Percentiles rank a stretch among this genome's conserved stretches.
Evolutionary conservation across 345 rosid genomes (phyloP).

Genomic region (Erucastrum elatum): DNA sequence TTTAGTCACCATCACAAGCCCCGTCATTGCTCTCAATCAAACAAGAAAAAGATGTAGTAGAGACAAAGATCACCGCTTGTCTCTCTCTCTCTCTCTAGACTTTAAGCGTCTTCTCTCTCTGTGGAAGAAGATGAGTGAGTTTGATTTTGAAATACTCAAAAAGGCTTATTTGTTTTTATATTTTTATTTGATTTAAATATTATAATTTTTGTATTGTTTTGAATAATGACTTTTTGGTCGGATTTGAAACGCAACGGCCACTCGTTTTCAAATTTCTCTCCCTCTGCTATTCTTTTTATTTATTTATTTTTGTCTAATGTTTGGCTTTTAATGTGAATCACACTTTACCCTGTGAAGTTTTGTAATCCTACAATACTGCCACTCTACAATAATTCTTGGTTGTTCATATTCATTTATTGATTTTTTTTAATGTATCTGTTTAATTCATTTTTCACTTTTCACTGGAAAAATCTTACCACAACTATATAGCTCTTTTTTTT

Average conservation of each 20-base stretch:
- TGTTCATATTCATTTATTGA: not conserved
- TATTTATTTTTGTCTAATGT: not conserved
- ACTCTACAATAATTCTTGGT: not conserved
- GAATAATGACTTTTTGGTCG: conserved; percentile 46
- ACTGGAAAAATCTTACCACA: not conserved
- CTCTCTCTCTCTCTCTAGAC: conserved; percentile 7
- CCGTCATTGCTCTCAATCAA: conserved; percentile 52
- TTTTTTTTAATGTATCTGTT: no score
- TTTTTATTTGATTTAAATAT: not conserved
- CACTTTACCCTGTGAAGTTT: conserved; percentile 22
- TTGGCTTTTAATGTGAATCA: conserved; percentile 25
- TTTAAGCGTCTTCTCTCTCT: conserved; percentile 25
- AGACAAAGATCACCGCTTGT: conserved; percentile 16
- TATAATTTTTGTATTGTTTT: conserved; percentile 12
- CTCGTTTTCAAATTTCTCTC: conserved; percentile 57
- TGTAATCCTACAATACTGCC: conserved; percentile 16
- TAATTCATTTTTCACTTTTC: not conserved
- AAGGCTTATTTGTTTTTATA: conserved; percentile 17
- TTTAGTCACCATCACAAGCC: conserved; percentile 81
- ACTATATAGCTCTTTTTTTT: no score
- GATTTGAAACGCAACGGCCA: conserved; percentile 68
- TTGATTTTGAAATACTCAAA: conserved; percentile 38
- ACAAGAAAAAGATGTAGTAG: conserved; percentile 9
- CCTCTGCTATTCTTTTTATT: conserved; percentile 25
- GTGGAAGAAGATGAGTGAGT: conserved; percentile 6